phyloP scores from a whole-genome alignment of 1,139 yeast genomes.

The Eremothecium cymbalariae region DNA sequence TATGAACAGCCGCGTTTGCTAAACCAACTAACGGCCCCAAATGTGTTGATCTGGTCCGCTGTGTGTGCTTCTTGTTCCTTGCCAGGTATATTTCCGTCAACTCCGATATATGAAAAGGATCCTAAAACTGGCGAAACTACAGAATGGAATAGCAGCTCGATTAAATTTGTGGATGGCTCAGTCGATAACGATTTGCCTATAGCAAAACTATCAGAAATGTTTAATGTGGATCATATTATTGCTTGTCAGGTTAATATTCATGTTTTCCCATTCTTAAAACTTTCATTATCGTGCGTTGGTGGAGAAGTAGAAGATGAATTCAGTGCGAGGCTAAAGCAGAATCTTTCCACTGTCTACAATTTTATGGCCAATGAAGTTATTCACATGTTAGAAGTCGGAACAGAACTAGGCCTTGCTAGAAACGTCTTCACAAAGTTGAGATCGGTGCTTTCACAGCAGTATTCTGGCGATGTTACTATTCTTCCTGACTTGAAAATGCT shows the following conservation, averaged over 20 bases:
- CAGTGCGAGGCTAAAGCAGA: constrained; percentile 46
- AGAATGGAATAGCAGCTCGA: constrained; percentile 65
- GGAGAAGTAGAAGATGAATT: constrained; percentile 58
- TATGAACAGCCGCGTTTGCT: constrained; percentile 77
- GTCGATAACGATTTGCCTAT: constrained; percentile 92
- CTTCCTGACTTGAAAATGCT: constrained; percentile 60
- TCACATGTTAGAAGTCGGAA: constrained; percentile 64
- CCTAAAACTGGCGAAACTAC: constrained; percentile 48
- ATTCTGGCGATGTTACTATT: constrained; percentile 90
- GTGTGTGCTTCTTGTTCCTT: constrained; percentile 95
- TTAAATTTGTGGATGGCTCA: constrained; percentile 89
- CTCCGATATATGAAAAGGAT: constrained; percentile 77
- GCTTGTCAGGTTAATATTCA: constrained; percentile 98
- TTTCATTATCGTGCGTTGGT: constrained; percentile 61
- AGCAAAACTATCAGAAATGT: constrained; percentile 84
- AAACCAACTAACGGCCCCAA: constrained; percentile 89
- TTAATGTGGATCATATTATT: constrained; percentile 91
- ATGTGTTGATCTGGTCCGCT: constrained; percentile 91
- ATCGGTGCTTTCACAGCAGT: constrained; percentile 73
- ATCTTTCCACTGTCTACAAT: constrained; percentile 51
- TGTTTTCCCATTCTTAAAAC: constrained; percentile 74
- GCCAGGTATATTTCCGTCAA: constrained; percentile 85
- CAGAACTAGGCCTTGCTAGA: constrained; percentile 68
- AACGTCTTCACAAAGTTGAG: constrained; percentile 64
- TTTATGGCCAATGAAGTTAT: constrained; percentile 61